A percentile compares a stretch with the other conserved stretches of the same genome.
phyloP scores from a whole-genome alignment of 768 basidiomycete species.

The Boletus speciosus region DNA sequence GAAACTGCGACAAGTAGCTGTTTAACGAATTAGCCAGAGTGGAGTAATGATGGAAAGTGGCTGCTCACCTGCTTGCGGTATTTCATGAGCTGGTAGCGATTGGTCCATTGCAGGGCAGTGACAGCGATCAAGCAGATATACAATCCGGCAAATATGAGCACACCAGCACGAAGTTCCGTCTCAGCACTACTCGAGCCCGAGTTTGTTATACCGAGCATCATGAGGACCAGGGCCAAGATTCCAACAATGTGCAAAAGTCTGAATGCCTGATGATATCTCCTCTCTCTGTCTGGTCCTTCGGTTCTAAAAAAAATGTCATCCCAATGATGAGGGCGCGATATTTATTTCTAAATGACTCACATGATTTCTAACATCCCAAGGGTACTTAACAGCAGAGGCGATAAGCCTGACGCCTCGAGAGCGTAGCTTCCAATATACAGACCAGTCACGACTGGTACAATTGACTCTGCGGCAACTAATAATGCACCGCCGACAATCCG shows the following conservation, averaged over 20 bases:
- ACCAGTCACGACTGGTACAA: conserved; percentile 36
- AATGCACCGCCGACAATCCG: conserved; percentile 57
- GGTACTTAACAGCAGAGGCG: conserved; percentile 37
- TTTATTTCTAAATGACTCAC: conserved; percentile 25
- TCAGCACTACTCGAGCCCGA: conserved; percentile 12
- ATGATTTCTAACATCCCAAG: conserved; percentile 35
- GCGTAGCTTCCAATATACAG: conserved; percentile 53
- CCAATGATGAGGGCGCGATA: not conserved
- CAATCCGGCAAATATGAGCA: conserved; percentile 31
- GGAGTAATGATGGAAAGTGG: not conserved
- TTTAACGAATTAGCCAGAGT: conserved; percentile 6
- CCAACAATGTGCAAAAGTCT: conserved; percentile 31
- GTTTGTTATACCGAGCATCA: conserved; percentile 31
- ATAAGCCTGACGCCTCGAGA: conserved; percentile 37
- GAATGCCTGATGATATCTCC: conserved; percentile 10
- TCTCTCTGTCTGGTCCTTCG: conserved; percentile 25
- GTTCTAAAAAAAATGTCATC: conserved; percentile 21
- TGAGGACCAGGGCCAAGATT: conserved; percentile 28
- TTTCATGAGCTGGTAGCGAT: conserved; percentile 37
- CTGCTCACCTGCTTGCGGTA: conserved; percentile 34
- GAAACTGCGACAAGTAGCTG: conserved; percentile 58
- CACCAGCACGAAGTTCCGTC: conserved; percentile 33
- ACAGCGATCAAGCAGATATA: conserved; percentile 45
- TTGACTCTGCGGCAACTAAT: conserved; percentile 51
- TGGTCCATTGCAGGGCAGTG: conserved; percentile 49